phyloP scores from a whole-genome alignment of 2,329 filamentous ascomycete genomes.

The Blastomyces parvus region DNA sequence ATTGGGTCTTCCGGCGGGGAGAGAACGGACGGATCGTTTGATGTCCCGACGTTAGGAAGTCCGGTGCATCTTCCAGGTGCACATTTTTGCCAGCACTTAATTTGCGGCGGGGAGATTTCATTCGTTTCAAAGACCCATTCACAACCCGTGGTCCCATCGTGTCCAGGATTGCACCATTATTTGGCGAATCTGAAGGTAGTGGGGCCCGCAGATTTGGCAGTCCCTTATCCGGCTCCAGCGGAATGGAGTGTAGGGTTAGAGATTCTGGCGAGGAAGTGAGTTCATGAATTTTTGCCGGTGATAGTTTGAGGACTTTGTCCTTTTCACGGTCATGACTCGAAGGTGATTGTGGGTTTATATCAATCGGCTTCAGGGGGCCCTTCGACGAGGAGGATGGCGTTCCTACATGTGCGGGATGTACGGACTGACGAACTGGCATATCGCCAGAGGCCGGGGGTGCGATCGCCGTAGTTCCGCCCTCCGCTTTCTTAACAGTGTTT shows the following conservation, averaged over 20 bases:
- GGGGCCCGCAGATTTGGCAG: slow-evolving; percentile 20
- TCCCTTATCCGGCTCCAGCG: slow-evolving; percentile 17
- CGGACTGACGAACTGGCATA: slow-evolving; percentile 14
- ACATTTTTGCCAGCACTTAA: slow-evolving; percentile 19
- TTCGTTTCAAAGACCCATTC: slow-evolving; percentile 17
- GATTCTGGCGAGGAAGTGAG: slow-evolving; percentile 46
- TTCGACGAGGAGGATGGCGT: not conserved
- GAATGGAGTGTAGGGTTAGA: slow-evolving; percentile 40
- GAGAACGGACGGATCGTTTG: slow-evolving; percentile 13
- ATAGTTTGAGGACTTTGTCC: slow-evolving; percentile 43
- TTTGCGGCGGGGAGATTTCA: slow-evolving; percentile 15
- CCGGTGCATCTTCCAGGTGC: slow-evolving; percentile 20
- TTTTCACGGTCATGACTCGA: slow-evolving; percentile 21
- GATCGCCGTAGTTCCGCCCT: not conserved
- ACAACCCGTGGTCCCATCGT: slow-evolving; percentile 15
- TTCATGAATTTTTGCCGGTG: slow-evolving; percentile 46
- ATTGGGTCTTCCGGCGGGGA: slow-evolving; percentile 11
- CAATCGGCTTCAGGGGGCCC: not conserved
- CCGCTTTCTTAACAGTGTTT: not conserved
- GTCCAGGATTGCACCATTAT: slow-evolving; percentile 6
- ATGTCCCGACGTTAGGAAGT: slow-evolving; percentile 18
- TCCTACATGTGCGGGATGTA: not conserved
- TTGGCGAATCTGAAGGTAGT: slow-evolving; percentile 8
- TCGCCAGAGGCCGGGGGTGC: not conserved
- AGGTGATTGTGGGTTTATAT: slow-evolving; percentile 7